These are phyloP conservation scores for Calonectria hawksworthii DNA, from an alignment of 2,329 filamentous ascomycete species.

Conservation along the genomic window DNA sequence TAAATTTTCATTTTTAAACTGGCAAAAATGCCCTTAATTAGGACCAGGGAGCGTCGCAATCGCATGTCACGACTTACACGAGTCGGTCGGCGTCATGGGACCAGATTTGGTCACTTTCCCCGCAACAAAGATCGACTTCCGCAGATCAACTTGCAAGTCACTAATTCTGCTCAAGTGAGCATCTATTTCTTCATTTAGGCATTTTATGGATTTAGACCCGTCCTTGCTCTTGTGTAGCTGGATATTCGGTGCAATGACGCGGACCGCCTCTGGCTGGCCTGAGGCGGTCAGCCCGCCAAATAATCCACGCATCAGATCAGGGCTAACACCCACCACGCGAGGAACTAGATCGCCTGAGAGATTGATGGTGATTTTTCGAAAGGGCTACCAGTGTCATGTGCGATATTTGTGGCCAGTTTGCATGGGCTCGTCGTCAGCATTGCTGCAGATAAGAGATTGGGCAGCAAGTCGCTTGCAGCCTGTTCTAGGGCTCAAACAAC, in stretches of 20 bases:
- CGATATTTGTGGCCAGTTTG: background rate
- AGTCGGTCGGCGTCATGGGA: constrained; percentile 41
- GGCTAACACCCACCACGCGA: background rate
- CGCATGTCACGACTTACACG: constrained; percentile 44
- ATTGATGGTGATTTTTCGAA: background rate
- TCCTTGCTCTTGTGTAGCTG: background rate
- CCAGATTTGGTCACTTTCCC: constrained; percentile 18
- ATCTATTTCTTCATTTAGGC: background rate
- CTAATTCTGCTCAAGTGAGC: background rate
- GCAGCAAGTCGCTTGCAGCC: background rate
- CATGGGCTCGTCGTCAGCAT: background rate
- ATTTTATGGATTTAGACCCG: background rate
- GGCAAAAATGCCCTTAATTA: constrained; percentile 3
- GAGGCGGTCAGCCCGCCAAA: constrained; percentile 15
- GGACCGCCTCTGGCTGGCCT: background rate
- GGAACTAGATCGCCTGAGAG: background rate
- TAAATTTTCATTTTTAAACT: constrained; percentile 38
- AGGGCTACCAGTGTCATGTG: background rate
- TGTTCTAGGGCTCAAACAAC: no score
- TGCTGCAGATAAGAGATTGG: background rate
- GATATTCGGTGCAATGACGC: constrained; percentile 6
- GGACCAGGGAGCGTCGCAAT: constrained; percentile 19
- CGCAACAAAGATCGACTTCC: background rate
- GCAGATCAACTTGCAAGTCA: background rate
- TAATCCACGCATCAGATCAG: background rate